Evolutionary conservation across 768 basidiomycete genomes (phyloP).

Genomic region (Multifurca ochricompacta): DNA sequence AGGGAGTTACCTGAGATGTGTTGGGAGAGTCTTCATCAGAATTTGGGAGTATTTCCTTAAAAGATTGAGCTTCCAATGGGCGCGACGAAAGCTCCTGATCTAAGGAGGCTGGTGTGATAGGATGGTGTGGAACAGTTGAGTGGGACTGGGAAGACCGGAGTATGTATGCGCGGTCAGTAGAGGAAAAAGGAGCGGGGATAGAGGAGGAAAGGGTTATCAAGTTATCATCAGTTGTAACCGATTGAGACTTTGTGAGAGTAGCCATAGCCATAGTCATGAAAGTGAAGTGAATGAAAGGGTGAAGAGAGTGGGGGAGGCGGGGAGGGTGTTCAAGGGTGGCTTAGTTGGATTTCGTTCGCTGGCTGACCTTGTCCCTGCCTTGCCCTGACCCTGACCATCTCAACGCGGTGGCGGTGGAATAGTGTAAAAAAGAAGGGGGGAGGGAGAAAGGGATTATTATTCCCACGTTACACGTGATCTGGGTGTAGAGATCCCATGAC

Average conservation of each 20-base stretch:
- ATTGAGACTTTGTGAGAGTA: slow-evolving; percentile 15
- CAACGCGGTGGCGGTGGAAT: too few relatives aligned
- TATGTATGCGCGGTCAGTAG: slow-evolving; percentile 9
- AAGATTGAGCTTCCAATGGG: not conserved
- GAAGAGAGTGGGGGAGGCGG: too few relatives aligned
- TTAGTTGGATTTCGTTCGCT: too few relatives aligned
- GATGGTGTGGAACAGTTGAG: not conserved
- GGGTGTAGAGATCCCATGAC: too few relatives aligned
- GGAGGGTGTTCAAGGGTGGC: too few relatives aligned
- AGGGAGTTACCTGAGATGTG: not conserved
- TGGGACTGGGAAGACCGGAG: slow-evolving; percentile 1
- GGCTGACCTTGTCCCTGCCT: too few relatives aligned
- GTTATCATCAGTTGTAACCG: not conserved
- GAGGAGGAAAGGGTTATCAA: slow-evolving; percentile 5
- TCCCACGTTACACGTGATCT: too few relatives aligned
- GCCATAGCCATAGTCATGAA: too few relatives aligned
- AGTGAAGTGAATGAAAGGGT: too few relatives aligned
- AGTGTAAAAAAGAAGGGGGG: too few relatives aligned
- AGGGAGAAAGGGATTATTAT: too few relatives aligned
- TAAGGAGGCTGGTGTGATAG: not conserved
- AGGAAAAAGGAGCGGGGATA: slow-evolving; percentile 18
- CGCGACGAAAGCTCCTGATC: not conserved
- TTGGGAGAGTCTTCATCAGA: not conserved
- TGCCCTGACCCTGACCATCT: too few relatives aligned
- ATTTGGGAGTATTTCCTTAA: not conserved